phyloP scores from a whole-genome alignment of 1,284 basidiomycete genomes.

The Irpex sp. region DNA sequence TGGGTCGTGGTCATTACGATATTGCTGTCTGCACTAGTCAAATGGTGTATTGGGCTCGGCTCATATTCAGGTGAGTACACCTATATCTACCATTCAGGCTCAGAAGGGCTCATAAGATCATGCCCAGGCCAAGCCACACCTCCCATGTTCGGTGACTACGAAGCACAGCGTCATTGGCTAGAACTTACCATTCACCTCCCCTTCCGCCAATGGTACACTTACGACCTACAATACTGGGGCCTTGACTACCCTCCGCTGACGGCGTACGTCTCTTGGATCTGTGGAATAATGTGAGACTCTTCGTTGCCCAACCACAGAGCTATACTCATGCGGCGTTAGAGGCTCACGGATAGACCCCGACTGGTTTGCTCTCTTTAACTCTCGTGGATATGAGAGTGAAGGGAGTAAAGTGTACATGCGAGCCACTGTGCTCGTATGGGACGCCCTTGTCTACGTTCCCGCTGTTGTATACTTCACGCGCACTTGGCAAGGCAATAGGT shows the following conservation, averaged over 20 bases:
- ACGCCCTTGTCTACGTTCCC: slow-evolving; percentile 73
- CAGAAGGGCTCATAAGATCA: not conserved
- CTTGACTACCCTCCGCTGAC: slow-evolving; percentile 92
- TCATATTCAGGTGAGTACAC: slow-evolving; percentile 74
- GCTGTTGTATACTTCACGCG: slow-evolving; percentile 62
- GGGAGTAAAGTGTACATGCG: slow-evolving; percentile 80
- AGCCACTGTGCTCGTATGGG: slow-evolving; percentile 66
- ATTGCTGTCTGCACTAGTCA: slow-evolving; percentile 51
- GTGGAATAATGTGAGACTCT: slow-evolving; percentile 50
- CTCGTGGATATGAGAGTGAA: slow-evolving; percentile 74
- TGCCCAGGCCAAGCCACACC: slow-evolving; percentile 59
- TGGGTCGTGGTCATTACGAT: slow-evolving; percentile 57
- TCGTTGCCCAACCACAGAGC: slow-evolving; percentile 10
- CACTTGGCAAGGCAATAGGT: slow-evolving; percentile 63
- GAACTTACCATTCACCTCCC: slow-evolving; percentile 81
- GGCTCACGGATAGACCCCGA: slow-evolving; percentile 64
- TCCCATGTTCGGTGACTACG: slow-evolving; percentile 89
- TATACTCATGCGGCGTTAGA: slow-evolving; percentile 33
- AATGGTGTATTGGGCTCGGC: slow-evolving; percentile 70
- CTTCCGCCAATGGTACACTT: slow-evolving; percentile 76
- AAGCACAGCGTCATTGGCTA: slow-evolving; percentile 95
- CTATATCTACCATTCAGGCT: not conserved
- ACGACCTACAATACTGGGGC: slow-evolving; percentile 89
- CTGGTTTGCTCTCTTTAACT: slow-evolving; percentile 74
- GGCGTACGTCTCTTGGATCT: slow-evolving; percentile 82